Evolutionary conservation across 2,329 filamentous ascomycete species (phyloP).

Genomic region (Alternaria atra): DNA sequence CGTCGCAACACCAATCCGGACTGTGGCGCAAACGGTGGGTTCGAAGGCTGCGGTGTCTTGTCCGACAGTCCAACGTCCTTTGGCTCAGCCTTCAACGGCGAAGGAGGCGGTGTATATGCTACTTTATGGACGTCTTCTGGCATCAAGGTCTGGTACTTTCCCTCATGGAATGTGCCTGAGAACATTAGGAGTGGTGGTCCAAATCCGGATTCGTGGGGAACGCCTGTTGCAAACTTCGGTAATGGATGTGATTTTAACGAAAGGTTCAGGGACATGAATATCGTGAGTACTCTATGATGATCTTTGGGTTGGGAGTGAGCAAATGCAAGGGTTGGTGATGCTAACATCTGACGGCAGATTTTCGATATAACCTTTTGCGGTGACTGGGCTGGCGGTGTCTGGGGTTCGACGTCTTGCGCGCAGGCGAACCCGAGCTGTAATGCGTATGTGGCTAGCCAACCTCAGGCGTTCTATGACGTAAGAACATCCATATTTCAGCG

Average conservation of each 20-base stretch:
- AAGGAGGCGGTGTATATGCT: slow-evolving; percentile 56
- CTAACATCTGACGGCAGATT: too few relatives aligned
- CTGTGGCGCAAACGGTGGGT: slow-evolving; percentile 49
- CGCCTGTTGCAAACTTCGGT: slow-evolving; percentile 50
- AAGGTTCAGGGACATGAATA: slow-evolving; percentile 49
- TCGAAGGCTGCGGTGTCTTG: slow-evolving; percentile 44
- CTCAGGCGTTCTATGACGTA: slow-evolving; percentile 47
- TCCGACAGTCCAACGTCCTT: slow-evolving; percentile 42
- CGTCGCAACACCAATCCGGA: slow-evolving; percentile 40
- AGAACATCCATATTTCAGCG: too few relatives aligned
- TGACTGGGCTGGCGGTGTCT: slow-evolving; percentile 63
- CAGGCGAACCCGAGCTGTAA: slow-evolving; percentile 45
- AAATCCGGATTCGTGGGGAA: slow-evolving; percentile 54
- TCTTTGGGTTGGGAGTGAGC: too few relatives aligned
- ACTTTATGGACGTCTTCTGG: slow-evolving; percentile 52
- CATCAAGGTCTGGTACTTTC: slow-evolving; percentile 60
- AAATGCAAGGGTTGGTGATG: too few relatives aligned
- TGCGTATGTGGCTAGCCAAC: slow-evolving; percentile 51
- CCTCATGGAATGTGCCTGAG: slow-evolving; percentile 50
- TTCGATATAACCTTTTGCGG: slow-evolving; percentile 66
- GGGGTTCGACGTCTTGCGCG: slow-evolving; percentile 44
- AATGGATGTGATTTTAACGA: slow-evolving; percentile 47
- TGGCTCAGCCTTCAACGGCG: slow-evolving; percentile 52
- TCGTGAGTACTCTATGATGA: too few relatives aligned
- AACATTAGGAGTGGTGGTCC: slow-evolving; percentile 54